Evolutionary conservation across 139 green algal species (phyloP).

Genomic region (Tetradesmus obliquus): DNA sequence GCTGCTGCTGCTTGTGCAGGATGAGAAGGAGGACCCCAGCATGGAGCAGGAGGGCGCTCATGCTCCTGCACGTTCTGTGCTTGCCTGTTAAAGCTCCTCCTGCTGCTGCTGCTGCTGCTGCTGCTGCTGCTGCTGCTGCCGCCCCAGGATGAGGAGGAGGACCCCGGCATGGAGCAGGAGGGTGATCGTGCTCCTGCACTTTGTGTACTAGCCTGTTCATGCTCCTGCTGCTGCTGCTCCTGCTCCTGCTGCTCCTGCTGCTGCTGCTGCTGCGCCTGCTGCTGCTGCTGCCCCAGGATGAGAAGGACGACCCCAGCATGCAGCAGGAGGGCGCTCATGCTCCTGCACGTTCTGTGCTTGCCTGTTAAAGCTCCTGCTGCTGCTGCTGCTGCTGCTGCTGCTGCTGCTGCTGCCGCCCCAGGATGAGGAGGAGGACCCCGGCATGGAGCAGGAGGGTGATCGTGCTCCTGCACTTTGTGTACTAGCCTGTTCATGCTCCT

Average conservation of each 20-base stretch:
- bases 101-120: not conserved
- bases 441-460: too few relatives aligned
- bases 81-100: not conserved
- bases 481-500: too few relatives aligned
- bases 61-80: not conserved
- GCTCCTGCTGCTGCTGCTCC: too few relatives aligned
- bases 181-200: too few relatives aligned
- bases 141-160: too few relatives aligned
- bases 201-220: too few relatives aligned
- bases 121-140: not conserved
- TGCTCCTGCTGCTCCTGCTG: too few relatives aligned
- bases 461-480: too few relatives aligned
- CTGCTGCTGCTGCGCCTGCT: too few relatives aligned
- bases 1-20: not conserved
- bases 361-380: not conserved
- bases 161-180: too few relatives aligned
- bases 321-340: not conserved
- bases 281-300: not conserved
- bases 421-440: too few relatives aligned
- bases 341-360: not conserved
- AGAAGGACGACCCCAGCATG: not conserved
- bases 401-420: too few relatives aligned
- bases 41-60: conserved; percentile 21
- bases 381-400: not conserved
- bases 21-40: conserved; percentile 20